phyloP scores from a whole-genome alignment of 148 eudicot species.

The Tetragonia tetragonoides region DNA sequence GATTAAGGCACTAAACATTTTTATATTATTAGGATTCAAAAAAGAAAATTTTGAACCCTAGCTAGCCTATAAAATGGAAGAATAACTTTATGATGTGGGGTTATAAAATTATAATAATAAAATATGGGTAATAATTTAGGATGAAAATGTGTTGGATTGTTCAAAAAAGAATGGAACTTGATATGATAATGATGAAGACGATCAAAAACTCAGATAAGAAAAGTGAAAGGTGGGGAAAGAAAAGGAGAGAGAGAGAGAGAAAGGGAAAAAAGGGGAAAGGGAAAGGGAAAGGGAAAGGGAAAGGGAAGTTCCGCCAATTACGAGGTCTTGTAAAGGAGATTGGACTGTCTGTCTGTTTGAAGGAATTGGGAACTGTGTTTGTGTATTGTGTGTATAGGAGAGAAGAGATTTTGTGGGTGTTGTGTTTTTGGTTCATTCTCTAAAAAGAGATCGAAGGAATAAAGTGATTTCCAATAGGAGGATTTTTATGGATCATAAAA shows the following conservation, averaged over 20 bases:
- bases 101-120: neutral
- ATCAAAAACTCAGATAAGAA: constrained; percentile 35
- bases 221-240: constrained; percentile 13
- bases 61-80: constrained; percentile 15
- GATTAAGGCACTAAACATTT: constrained; percentile 27
- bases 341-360: constrained; percentile 74
- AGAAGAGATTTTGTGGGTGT: neutral
- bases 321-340: constrained; percentile 50
- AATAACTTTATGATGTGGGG: constrained; percentile 35
- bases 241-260: neutral
- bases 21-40: constrained; percentile 9
- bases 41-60: constrained; percentile 25
- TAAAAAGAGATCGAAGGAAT: constrained; percentile 29
- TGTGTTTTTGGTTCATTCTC: constrained; percentile 16
- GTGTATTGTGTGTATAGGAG: neutral
- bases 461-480: constrained; percentile 14
- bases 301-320: constrained; percentile 29
- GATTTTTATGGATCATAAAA: constrained; percentile 35
- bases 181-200: constrained; percentile 39
- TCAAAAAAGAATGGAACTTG: constrained; percentile 22
- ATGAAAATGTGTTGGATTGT: neutral
- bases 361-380: constrained; percentile 45
- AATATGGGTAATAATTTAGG: neutral
- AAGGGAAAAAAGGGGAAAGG: constrained; percentile 14
- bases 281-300: constrained; percentile 14